Conservation (phyloP, 148 eudicot species). For the Oxyria digyna region DNA sequence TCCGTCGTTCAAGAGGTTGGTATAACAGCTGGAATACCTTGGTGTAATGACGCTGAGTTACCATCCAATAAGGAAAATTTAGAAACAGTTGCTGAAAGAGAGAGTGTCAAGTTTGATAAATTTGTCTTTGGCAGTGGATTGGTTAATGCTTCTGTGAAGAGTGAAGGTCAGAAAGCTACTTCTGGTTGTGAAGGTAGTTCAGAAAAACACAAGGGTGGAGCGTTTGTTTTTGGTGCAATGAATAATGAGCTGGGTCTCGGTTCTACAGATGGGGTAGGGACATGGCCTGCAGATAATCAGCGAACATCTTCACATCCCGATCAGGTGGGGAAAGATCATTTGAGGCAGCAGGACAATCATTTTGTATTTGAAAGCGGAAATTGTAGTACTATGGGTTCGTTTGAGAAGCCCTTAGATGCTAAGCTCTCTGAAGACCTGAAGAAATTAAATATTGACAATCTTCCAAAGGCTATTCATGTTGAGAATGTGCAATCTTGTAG, state of each 20-base stretch:
- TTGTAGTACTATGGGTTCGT: conserved; percentile 1
- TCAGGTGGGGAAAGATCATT: neutral
- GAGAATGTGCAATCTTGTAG: neutral
- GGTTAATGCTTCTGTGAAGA: neutral
- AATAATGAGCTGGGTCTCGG: neutral
- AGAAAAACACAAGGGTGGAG: neutral
- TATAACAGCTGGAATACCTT: neutral
- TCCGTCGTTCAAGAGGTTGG: neutral
- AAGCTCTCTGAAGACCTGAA: conserved; percentile 45
- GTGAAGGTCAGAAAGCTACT: neutral
- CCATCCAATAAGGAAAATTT: neutral
- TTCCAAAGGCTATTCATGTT: conserved; percentile 16
- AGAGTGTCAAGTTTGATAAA: conserved; percentile 9
- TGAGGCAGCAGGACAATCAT: no score
- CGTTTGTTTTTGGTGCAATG: conserved; percentile 13
- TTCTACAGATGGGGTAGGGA: neutral
- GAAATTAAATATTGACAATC: conserved; percentile 33
- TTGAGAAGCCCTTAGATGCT: conserved; percentile 11
- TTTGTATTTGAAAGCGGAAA: neutral
- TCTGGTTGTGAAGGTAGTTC: neutral
- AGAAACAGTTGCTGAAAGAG: conserved; percentile 5
- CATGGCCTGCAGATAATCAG: conserved; percentile 2
- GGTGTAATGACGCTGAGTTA: conserved; percentile 1
- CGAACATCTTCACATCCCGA: neutral
- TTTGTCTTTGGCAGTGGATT: neutral